These are phyloP conservation scores for Ogataea henricii DNA, from an alignment of 805 yeast genomes.

Conservation along the genomic window DNA sequence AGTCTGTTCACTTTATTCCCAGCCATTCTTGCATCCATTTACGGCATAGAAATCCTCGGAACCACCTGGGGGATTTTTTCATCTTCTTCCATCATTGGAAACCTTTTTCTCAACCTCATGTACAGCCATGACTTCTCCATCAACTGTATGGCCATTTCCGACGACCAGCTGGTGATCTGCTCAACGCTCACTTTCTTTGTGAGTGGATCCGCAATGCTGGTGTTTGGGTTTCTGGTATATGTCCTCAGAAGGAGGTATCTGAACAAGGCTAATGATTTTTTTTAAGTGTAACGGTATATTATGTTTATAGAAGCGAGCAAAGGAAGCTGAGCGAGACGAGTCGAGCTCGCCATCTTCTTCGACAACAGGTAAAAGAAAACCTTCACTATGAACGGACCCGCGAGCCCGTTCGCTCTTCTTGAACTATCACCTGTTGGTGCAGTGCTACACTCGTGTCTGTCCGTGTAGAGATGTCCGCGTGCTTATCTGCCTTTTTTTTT, in stretches of 20 bases:
- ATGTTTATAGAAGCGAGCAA: no score
- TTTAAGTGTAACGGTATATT: constrained; percentile 19
- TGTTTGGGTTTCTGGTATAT: constrained; percentile 28
- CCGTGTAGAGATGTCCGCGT: constrained; percentile 8
- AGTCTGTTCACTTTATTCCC: constrained; percentile 86
- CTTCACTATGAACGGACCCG: no score
- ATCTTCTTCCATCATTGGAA: constrained; percentile 62
- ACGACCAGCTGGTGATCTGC: constrained; percentile 33
- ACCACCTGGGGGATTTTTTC: constrained; percentile 91
- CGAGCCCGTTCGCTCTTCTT: no score
- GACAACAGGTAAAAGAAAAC: no score
- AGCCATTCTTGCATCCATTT: constrained; percentile 74
- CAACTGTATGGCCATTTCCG: constrained; percentile 30
- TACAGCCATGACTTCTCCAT: constrained; percentile 69
- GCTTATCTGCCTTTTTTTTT: not conserved
- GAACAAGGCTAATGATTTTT: constrained; percentile 28
- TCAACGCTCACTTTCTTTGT: constrained; percentile 36
- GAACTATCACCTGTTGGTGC: no score
- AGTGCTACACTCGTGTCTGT: no score
- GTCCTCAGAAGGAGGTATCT: constrained; percentile 26
- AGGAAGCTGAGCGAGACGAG: no score
- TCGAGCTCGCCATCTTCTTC: no score
- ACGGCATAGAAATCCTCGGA: constrained; percentile 89
- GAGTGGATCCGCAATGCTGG: constrained; percentile 28
- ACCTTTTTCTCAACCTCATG: constrained; percentile 52